Conservation (phyloP, 1,284 basidiomycete genomes). For the Chalciporus sp. region DNA sequence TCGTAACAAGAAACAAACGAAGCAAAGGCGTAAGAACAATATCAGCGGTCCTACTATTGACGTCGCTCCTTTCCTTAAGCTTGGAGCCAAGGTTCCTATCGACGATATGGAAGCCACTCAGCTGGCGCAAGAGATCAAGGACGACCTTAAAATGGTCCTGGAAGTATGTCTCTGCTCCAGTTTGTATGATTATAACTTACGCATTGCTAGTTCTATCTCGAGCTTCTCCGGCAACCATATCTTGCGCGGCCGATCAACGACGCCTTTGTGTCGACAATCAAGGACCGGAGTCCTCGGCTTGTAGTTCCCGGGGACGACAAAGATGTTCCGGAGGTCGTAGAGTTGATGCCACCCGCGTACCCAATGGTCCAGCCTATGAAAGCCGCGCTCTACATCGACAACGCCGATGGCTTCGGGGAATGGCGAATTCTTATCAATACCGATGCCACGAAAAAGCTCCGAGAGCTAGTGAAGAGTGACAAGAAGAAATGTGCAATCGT, state of each 20-base stretch:
- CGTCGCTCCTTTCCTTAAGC: constrained; percentile 26
- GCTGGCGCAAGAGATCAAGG: constrained; percentile 22
- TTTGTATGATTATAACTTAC: no score
- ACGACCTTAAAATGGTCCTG: constrained; percentile 30
- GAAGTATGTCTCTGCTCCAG: no score
- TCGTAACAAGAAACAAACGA: constrained; percentile 23
- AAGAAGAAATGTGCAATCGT: constrained; percentile 47
- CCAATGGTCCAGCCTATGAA: constrained; percentile 53
- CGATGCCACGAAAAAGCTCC: constrained; percentile 46
- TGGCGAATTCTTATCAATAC: constrained; percentile 54
- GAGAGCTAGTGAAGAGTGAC: constrained; percentile 42
- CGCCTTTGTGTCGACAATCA: constrained; percentile 9
- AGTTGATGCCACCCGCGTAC: constrained; percentile 33
- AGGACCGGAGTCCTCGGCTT: not conserved
- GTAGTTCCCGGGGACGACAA: not conserved
- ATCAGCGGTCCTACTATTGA: constrained; percentile 21
- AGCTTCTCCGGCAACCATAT: constrained; percentile 19
- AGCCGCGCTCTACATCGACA: constrained; percentile 51
- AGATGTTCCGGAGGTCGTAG: not conserved
- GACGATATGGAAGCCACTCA: constrained; percentile 23
- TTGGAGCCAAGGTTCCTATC: constrained; percentile 30
- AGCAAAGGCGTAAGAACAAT: constrained; percentile 16
- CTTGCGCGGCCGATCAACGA: constrained; percentile 16
- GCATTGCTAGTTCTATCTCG: constrained; percentile 25
- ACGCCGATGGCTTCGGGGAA: constrained; percentile 52